Conservation (phyloP, 176 grass and related monocot genomes). For the Cenchrus purpureus region DNA sequence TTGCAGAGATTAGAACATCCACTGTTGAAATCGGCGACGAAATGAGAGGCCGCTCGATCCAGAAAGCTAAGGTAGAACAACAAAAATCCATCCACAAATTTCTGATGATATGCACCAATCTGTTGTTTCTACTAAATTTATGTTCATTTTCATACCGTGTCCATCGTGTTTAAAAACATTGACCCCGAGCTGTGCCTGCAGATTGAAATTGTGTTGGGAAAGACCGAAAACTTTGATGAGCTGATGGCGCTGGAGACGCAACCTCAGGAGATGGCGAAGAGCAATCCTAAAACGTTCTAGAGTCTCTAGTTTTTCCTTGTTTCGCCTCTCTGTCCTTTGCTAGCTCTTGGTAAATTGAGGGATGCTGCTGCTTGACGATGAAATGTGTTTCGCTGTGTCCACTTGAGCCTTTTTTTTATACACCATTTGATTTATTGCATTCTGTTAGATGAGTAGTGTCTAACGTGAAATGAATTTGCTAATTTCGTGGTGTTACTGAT, state of each 20-base stretch:
- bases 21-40: conserved; percentile 72
- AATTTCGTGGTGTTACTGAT: not conserved
- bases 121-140: not conserved
- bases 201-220: conserved; percentile 78
- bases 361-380: not conserved
- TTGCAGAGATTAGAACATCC: conserved; percentile 70
- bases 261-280: conserved; percentile 43
- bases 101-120: not conserved
- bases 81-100: not conserved
- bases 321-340: not conserved
- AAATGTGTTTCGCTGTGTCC: conserved; percentile 21
- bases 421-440: conserved; percentile 12
- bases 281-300: conserved; percentile 33
- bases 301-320: not conserved
- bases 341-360: not conserved
- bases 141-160: not conserved
- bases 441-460: not conserved
- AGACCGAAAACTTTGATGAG: conserved; percentile 71
- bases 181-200: not conserved
- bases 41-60: conserved; percentile 51
- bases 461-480: not conserved
- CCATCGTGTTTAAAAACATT: not conserved
- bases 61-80: conserved; percentile 67
- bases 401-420: not conserved
- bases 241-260: conserved; percentile 60